Base-by-base conservation (phyloP, 768 basidiomycete species). In the Gautieria morchelliformis region DNA sequence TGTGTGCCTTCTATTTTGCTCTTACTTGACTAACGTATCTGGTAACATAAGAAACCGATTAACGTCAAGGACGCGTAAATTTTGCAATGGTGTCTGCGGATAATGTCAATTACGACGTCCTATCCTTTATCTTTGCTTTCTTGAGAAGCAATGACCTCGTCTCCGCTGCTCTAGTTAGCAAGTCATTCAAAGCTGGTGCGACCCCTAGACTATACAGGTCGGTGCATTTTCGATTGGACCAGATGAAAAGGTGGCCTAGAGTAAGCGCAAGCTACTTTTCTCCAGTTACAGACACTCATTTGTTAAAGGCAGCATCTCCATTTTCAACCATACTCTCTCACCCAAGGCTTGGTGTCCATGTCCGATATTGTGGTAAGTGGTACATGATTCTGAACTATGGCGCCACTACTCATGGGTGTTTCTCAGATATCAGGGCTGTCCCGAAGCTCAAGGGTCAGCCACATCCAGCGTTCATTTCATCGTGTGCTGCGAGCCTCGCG, bases 71-170 rank as follows among this genome's bases (percentile, higher is more conserved):
- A 39, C 37, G 20, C 41, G 35, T 53, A 12, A 3, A 24, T 12
- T 10, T 24, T 27, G 7, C 52, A 54, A 87, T 86, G 85, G 79
- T 83, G 47, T 76, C 81, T 32, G 81, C 80, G 11, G 81, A 85
- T 61, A 85, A 79, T 62, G 72, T 87, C 48, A 82, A 88, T 60
- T 75, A 82, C 19, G 87, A 90, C 69, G 83, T 89, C 39, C 75
- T 88, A 42, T 83, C 85, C 64, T 72, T 82, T n/a, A 79, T 89
- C 17, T 84, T 84, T 60, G 67, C 71, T 0, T 71, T 76, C 62
- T 70, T 89, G 5, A 65, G 73, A 42, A 73, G 75, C 17, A 57
- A 68, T 0, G 84, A 87, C 62, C 75, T 89, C 33, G 74, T 80
- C 15, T 75, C 80, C 3, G 72, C 81, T 19, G 78, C 83, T 0